Evolutionary conservation across 768 basidiomycete genomes (phyloP), one percentile per base, ranked within the genome.

Genomic region (Pleurotus tuber-regium): DNA sequence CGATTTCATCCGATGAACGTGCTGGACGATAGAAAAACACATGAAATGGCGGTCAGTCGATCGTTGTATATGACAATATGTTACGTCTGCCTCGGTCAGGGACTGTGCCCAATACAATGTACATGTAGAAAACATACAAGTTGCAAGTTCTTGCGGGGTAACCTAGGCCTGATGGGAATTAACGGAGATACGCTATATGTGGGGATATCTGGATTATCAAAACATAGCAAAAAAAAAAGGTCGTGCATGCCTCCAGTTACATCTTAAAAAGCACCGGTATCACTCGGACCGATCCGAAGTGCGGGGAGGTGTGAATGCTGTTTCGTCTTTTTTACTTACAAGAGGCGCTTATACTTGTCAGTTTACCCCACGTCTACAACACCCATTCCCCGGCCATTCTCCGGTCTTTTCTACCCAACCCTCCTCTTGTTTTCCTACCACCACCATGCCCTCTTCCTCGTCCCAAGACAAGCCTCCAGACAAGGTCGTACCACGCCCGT

Each of bases 401-500:
- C 51, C 31, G 40, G 42, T 21, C 39, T 43, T 42, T 40, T 43
- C 51, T 19, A 52, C 31, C 51, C 28, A 43, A 31, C 31, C 25
- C 51, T n/a, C n/a, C 41, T 39, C 42, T 47, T 38, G 38, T 38
- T 39, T 24, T 52, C 33, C 23, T 54, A 49, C 55, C 58, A 57
- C 53, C 38, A 39, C 26, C 30, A 44, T 16, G 44, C 39, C 40
- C 36, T 36, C 49, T 25, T 39, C 38, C 40, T 42, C 36, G 40
- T 42, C 36, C 49, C 49, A 50, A 21, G 46, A 48, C 30, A 48
- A 48, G 46, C 46, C 46, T 36, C 29, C 29, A 18, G 73, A 72
- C 54, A 75, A 75, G 55, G 59, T 62, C 41, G 60, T 69, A 9
- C 64, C 76, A 21, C 62, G 94, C 52, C 96, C 96, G 0, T 99